Evolutionary conservation across 2,329 filamentous ascomycete genomes (phyloP).

Genomic region (Penicillium nordicum): DNA sequence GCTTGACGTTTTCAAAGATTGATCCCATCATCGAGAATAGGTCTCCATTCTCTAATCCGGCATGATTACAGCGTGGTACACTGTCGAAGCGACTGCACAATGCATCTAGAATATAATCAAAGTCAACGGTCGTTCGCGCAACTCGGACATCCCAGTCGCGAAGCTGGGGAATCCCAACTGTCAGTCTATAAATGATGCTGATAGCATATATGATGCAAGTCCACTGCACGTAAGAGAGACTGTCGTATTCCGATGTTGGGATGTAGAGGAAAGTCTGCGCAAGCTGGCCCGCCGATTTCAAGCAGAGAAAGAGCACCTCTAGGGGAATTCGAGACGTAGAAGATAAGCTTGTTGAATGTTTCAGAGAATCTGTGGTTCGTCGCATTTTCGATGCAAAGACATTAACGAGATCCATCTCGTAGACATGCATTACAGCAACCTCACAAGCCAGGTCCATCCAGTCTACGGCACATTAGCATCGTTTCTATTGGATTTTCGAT

Average conservation of each 20-base stretch:
- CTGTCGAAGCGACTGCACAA: background rate
- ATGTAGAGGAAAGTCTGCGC: background rate
- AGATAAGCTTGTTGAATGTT: background rate
- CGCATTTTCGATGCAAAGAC: background rate
- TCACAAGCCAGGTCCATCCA: background rate
- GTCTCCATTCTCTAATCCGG: background rate
- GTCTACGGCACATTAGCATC: background rate
- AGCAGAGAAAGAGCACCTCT: background rate
- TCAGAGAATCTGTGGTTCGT: background rate
- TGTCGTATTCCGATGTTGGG: background rate
- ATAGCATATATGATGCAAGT: background rate
- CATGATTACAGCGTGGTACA: background rate
- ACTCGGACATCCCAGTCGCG: background rate
- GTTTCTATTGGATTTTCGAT: background rate
- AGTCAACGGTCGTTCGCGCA: background rate
- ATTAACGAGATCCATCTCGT: background rate
- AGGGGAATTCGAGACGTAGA: background rate
- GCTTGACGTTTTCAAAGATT: background rate
- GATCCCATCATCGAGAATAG: background rate
- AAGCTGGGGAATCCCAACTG: background rate
- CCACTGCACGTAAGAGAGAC: background rate
- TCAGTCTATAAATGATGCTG: background rate
- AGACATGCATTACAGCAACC: background rate
- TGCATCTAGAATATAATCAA: background rate
- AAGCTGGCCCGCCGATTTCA: background rate